These are phyloP conservation scores for Aspergillus niger DNA, from an alignment of 2,329 filamentous ascomycete species.

Conservation along the genomic window DNA sequence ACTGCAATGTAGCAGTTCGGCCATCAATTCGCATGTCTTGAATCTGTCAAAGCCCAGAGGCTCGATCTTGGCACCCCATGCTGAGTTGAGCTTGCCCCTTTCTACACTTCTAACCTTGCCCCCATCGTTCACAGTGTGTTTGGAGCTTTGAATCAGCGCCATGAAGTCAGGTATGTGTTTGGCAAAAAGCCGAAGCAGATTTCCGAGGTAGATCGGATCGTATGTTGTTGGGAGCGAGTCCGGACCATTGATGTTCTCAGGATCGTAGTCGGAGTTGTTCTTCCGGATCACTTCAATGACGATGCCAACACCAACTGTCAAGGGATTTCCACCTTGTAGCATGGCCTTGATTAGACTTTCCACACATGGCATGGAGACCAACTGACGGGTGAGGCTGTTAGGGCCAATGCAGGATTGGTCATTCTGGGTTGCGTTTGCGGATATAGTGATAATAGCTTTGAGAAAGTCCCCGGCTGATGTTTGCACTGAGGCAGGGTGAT, in stretches of 20 bases:
- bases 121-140: conserved; percentile 58
- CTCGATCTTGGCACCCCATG: conserved; percentile 88
- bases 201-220: conserved; percentile 95
- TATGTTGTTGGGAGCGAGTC: conserved; percentile 77
- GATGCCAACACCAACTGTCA: conserved; percentile 95
- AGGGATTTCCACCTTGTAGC: conserved; percentile 87
- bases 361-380: conserved; percentile 84
- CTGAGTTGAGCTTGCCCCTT: conserved; percentile 75
- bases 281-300: conserved; percentile 98
- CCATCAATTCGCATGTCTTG: conserved; percentile 99
- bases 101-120: conserved; percentile 63
- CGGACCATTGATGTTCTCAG: conserved; percentile 80
- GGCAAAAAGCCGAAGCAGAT: conserved; percentile 83
- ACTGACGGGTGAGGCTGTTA: conserved; percentile 91
- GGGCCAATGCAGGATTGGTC: conserved; percentile 99
- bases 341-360: conserved; percentile 86
- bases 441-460: conserved; percentile 98
- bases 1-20: conserved; percentile 93
- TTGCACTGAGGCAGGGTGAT: conserved; percentile 86
- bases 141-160: conserved; percentile 77
- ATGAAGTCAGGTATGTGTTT: conserved; percentile 93
- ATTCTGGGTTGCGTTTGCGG: conserved; percentile 95
- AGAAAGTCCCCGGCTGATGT: conserved; percentile 96
- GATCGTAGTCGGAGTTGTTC: conserved; percentile 98
- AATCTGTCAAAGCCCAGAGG: conserved; percentile 96